Conservation (phyloP, 2,329 filamentous ascomycete genomes). For the Lasiodiplodia sp. region DNA sequence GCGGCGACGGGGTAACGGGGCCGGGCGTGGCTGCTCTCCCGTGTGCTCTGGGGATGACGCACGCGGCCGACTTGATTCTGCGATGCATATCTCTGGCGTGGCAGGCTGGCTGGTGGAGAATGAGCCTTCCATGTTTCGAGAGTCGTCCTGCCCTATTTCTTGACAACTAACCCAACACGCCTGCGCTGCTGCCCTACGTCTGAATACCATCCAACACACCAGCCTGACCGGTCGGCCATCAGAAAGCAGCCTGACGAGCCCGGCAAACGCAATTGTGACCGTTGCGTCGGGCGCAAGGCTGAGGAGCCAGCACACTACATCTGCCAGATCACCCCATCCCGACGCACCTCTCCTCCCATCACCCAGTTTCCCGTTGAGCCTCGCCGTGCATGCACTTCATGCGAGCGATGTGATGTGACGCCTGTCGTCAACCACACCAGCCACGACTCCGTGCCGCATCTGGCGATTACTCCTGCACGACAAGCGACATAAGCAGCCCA, state of each 20-base stretch:
- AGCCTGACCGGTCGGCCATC: conserved; percentile 22
- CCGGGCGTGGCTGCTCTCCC: conserved; percentile 23
- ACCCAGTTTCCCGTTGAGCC: conserved; percentile 23
- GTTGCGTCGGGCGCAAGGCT: conserved; percentile 20
- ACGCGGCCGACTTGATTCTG: conserved; percentile 14
- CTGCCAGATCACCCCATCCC: conserved; percentile 24
- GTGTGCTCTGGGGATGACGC: conserved; percentile 25
- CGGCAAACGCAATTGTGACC: background rate
- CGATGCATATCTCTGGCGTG: conserved; percentile 17
- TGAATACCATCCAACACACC: conserved; percentile 7
- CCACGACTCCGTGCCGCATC: conserved; percentile 13
- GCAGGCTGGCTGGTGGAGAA: conserved; percentile 22
- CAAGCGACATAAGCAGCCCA: conserved; percentile 26
- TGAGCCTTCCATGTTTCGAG: conserved; percentile 9
- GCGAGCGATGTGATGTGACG: conserved; percentile 27
- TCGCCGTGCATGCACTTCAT: conserved; percentile 24
- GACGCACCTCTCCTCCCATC: conserved; percentile 18
- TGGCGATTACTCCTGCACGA: conserved; percentile 21
- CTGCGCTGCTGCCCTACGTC: conserved; percentile 20
- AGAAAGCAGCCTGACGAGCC: conserved; percentile 11
- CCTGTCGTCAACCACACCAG: conserved; percentile 15
- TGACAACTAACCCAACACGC: conserved; percentile 17
- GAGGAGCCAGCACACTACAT: conserved; percentile 20
- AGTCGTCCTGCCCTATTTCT: conserved; percentile 13
- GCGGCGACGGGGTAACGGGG: conserved; percentile 18